Evolutionary conservation across 768 basidiomycete species (phyloP), one percentile per base, ranked within the genome.

Genomic region (Tricholoma terreum): DNA sequence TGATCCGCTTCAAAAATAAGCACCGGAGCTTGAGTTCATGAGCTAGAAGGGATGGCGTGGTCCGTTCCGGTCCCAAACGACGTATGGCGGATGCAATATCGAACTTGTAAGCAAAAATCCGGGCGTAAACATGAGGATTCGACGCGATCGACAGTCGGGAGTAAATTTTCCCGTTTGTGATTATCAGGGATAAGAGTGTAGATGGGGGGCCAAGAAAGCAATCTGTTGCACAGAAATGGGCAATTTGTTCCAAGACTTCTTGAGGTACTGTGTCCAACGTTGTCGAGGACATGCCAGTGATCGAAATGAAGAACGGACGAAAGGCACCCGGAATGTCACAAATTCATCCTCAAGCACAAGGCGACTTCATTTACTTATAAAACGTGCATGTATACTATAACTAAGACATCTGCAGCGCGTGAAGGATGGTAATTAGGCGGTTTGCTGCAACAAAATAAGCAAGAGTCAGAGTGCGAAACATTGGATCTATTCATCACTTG

Each of bases 171-270:
- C 75, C 80, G 68, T 77, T 84, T 31, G 80, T 74, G 33, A 71
- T 61, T 14, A 89, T 75, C 19, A 93, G 72, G 10, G 85, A 74
- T n/a, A 79, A 53, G 30, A 92, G 72, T 33, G 74, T 75, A 1
- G 80, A 73, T 14, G 87, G 88, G 7, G 89, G 87, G 15, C 89
- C 87, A 40, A 84, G 73, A 50, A 80, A 71, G 30, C 55, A 61
- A 4, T 78, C 65, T 3, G 83, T 83, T 7, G 80, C 84, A 38
- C 83, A 71, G 62, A 84, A 84, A 66, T 80, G 85, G 1, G 89
- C 89, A 63, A 95, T 85, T 51, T 85, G 84, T 66, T 93, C 87
- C 45, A 94, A 78, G 36, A 94, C 79, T 71, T 94, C 92, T 58
- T 81, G 82, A 12, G 92, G 92, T 43, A 94, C 71, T 6, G 72